Base-by-base conservation (phyloP, 2,329 filamentous ascomycete species). In the Colletotrichum cuscutae region DNA sequence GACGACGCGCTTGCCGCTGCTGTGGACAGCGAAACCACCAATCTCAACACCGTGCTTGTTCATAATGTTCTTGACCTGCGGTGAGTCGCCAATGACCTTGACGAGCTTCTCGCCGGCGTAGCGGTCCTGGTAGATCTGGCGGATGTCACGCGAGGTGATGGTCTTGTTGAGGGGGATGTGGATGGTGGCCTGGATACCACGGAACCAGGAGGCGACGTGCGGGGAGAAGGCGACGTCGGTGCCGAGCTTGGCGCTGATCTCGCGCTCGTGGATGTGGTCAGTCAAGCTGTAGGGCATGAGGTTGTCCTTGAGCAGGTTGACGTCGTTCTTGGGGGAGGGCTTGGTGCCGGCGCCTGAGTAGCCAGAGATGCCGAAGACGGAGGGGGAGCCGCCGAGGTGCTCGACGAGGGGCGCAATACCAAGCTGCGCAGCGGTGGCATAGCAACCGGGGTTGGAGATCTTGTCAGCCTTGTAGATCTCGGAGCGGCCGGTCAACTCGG, bases 271-370 rank as follows among this genome's bases (percentile, higher is more conserved):
- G 74, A 98, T 94, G 85, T 98, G 97, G 77, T 95, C 95, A 42
- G 95, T 97, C 83, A 98, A 85, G 77, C 92, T 95, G 87, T 98
- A 98, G 0, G 96, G 93, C 67, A 98, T 93, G 73, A 98, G 86
- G 85, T 98, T 98, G 86, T 97, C 91, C 67, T 89, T 93, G 30
- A 99, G 90, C 76, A 93, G 88, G 42, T 93, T 87, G 56, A 97
- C 90, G 80, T 98, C 94, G 86, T 98, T 99, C 90, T 98, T 98
- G 24, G 95, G 93, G 76, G 91, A 94, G 0, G 95, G 95, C 87
- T 98, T 98, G 59, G 95, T 98, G 77, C 97, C 97, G 11, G 97
- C 97, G 52, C 97, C 97, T 0, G 94, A 97, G 85, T 98, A 98
- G 28, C 96, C 96, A 2, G 94, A 97, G 7, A 98, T 93, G 82